These are phyloP conservation scores for Coniella lustricola DNA, from an alignment of 2,329 filamentous ascomycete species.

Conservation along the genomic window DNA sequence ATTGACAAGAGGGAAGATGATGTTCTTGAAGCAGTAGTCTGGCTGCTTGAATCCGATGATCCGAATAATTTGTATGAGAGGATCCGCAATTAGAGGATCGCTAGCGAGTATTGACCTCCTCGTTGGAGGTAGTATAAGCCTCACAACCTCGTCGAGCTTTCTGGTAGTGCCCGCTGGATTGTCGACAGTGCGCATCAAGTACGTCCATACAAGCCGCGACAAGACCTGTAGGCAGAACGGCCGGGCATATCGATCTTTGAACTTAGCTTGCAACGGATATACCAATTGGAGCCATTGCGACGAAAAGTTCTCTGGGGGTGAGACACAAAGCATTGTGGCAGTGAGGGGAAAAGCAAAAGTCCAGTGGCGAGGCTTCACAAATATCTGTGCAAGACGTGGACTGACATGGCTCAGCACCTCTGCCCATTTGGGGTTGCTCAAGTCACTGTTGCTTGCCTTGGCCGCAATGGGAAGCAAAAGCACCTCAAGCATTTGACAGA, in stretches of 20 bases:
- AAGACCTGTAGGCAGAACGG: slow-evolving; percentile 81
- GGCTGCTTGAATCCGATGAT: slow-evolving; percentile 92
- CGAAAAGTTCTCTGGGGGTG: slow-evolving; percentile 74
- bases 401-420: slow-evolving; percentile 75
- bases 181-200: slow-evolving; percentile 79
- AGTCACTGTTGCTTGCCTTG: slow-evolving; percentile 65
- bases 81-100: slow-evolving; percentile 78
- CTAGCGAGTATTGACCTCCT: slow-evolving; percentile 76
- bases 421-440: slow-evolving; percentile 78
- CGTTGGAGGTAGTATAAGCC: slow-evolving; percentile 71
- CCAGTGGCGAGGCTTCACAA: slow-evolving; percentile 92
- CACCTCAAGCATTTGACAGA: slow-evolving; percentile 85
- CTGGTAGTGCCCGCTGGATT: slow-evolving; percentile 58
- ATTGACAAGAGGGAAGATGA: slow-evolving; percentile 94
- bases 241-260: slow-evolving; percentile 76
- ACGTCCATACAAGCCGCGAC: slow-evolving; percentile 88
- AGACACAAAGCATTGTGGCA: slow-evolving; percentile 80
- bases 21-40: slow-evolving; percentile 83
- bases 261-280: slow-evolving; percentile 66
- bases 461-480: slow-evolving; percentile 82
- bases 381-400: slow-evolving; percentile 73
- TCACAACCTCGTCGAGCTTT: slow-evolving; percentile 85
- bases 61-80: slow-evolving; percentile 85
- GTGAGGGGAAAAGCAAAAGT: slow-evolving; percentile 79
- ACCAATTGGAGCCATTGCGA: slow-evolving; percentile 82